Evolutionary conservation across 148 eudicot species (phyloP), one percentile per base, ranked within the genome.

Genomic region (Heliamphora exappendiculata): DNA sequence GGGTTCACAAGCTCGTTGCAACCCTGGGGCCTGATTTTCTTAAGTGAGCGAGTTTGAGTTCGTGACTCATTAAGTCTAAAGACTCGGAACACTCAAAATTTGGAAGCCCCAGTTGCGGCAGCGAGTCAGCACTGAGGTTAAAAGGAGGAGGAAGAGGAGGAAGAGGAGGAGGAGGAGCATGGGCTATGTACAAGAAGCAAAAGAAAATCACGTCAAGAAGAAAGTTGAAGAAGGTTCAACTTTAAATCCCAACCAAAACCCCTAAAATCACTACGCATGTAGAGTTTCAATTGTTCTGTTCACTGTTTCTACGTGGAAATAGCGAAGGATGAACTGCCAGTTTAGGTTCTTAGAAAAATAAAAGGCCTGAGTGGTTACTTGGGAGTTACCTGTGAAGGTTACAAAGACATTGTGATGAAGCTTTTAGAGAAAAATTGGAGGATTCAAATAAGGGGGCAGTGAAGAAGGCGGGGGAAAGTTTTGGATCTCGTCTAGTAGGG

Each of bases 191-290:
- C 76, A 90, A 82, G 91, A 94, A 89, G 98, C 98, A 50, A 87
- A 91, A 84, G 91, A 94, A 83, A 94, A 94, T 70, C 98, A 94
- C 75, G 97, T 94, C 51, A 94, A 94, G 87, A 94, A 94, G 93
- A 94, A 94, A 78, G 98, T 92, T 42, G 97, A 94, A 87, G 98
- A 94, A 94, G 98, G 98, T 82, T 74, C 29, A 3, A 11, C 41
- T 6, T 65, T 28, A n/a, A n/a, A n/a, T 7, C 41, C 7, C 34
- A 72, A 73, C 47, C 73, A 75, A 73, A 51, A 70, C 63, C 39
- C 62, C 31, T 45, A 60, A 36, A 74, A 37, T 28, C 34, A 16
- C 22, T 28, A n/a, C 0, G 51, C n/a, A 44, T 22, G 12, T 5
- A 42, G 49, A 26, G 10, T 12, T 45, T 26, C 0, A 4, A 69